Evolutionary conservation across 2,329 filamentous ascomycete species (phyloP).

Genomic region (Simplicillium aogashimaense): DNA sequence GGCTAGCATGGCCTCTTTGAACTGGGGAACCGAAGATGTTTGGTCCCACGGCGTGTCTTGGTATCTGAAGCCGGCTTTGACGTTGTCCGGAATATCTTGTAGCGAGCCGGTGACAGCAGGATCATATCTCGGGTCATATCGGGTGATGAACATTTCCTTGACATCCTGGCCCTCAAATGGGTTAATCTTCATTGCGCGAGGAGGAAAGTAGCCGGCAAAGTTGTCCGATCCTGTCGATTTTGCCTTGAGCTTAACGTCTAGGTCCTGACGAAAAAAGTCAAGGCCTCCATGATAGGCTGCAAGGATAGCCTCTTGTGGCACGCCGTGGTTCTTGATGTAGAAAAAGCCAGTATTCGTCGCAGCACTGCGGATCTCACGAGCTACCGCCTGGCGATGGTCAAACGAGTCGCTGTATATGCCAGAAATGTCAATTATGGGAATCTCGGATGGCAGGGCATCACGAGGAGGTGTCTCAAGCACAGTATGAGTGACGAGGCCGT

Average conservation of each 20-base stretch:
- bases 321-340: slow-evolving; percentile 16
- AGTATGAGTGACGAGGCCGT: background rate
- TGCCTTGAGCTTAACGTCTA: slow-evolving; percentile 29
- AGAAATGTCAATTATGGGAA: background rate
- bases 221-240: slow-evolving; percentile 21
- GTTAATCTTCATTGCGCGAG: slow-evolving; percentile 34
- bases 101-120: slow-evolving; percentile 28
- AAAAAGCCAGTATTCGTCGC: background rate
- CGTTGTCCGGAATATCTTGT: slow-evolving; percentile 29
- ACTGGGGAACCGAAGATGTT: slow-evolving; percentile 34
- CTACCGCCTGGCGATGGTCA: background rate
- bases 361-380: background rate
- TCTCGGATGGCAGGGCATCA: background rate
- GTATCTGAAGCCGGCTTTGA: slow-evolving; percentile 28
- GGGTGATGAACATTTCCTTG: slow-evolving; percentile 40
- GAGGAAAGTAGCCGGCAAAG: slow-evolving; percentile 38
- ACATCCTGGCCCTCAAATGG: slow-evolving; percentile 37
- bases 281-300: slow-evolving; percentile 22
- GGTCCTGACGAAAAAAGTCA: slow-evolving; percentile 37
- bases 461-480: background rate
- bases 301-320: slow-evolving; percentile 19
- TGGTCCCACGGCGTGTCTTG: slow-evolving; percentile 44
- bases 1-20: slow-evolving; percentile 32
- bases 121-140: slow-evolving; percentile 43
- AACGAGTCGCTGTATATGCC: background rate